These are phyloP conservation scores for Logfia minima DNA, from an alignment of 129 eudicot genomes.

Conservation along the genomic window DNA sequence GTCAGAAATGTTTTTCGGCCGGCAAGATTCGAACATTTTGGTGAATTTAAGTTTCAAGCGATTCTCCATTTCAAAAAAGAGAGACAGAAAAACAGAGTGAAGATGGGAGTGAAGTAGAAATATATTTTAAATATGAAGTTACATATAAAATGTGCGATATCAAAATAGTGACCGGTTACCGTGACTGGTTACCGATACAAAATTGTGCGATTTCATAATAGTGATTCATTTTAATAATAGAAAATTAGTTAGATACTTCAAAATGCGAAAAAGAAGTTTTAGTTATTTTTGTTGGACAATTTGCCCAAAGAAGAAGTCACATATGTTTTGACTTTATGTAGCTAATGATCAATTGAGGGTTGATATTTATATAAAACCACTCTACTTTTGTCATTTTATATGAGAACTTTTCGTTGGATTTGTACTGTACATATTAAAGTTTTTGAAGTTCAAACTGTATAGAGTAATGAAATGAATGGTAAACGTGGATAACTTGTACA, in stretches of 20 bases:
- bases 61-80: conserved; percentile 43
- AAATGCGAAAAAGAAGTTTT: too few species aligned
- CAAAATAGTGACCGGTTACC: too few species aligned
- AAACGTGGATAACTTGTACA: too few species aligned
- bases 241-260: too few species aligned
- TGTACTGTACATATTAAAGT: not conserved
- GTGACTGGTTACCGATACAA: too few species aligned
- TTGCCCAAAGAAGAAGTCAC: not conserved
- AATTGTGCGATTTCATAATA: too few species aligned
- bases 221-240: too few species aligned
- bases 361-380: not conserved
- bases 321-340: not conserved
- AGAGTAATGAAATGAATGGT: too few species aligned
- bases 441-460: too few species aligned
- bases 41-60: conserved; percentile 45
- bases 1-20: conserved; percentile 42
- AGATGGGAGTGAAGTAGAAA: conserved; percentile 2
- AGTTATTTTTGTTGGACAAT: too few species aligned
- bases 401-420: too few species aligned
- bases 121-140: not conserved
- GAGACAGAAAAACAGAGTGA: conserved; percentile 1
- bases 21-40: conserved; percentile 55
- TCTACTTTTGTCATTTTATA: not conserved
- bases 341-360: not conserved
- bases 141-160: too few species aligned